Evolutionary conservation across 768 basidiomycete species (phyloP), one percentile per base, ranked within the genome.

Genomic region (Lactarius indigo): DNA sequence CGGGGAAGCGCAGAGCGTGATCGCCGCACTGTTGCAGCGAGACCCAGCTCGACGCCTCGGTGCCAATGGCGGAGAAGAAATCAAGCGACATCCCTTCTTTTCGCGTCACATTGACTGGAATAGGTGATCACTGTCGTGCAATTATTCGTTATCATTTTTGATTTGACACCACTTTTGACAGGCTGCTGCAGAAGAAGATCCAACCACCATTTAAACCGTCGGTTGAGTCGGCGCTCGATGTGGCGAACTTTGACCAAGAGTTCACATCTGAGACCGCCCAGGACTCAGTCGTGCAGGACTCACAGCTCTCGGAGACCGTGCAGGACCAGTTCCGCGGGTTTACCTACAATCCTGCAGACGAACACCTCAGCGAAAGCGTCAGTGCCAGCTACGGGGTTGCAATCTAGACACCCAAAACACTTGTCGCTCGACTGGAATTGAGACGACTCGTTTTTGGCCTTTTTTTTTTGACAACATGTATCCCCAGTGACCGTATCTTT

Each of bases 191-290:
- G 33, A 98, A 96, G 82, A 96, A 96, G 82, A 96, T 97, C 61
- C 94, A 95, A 73, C 95, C 96, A 1, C 92, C 94, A 8, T 98
- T 98, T 82, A 99, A 99, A 79, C 96, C 96, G 15, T 92, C 90
- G 70, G 96, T 98, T 69, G 94, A 96, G 81, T 91, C 90, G 63
- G 95, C 95, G 1, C 85, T 97, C 55, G 96, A 97, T 75, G 94
- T 96, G 26, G 93, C 90, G 65, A 94, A 98, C 82, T 98, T 99
- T 79, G 97, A 98, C 77, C 85, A 94, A 30, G 96, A 98, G 77
- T 99, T 99, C 75, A 98, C 96, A 33, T 92, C 89, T 68, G 96
- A 99, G 76, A 89, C 92, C 64, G 91, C 96, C 2, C 87, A 93
- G 72, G 96, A 99, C 77, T 96, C 94, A 1, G 95, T 98, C 63